These are phyloP conservation scores for Xylaria sp. DNA, from an alignment of 2,329 filamentous ascomycete species.

Conservation along the genomic window DNA sequence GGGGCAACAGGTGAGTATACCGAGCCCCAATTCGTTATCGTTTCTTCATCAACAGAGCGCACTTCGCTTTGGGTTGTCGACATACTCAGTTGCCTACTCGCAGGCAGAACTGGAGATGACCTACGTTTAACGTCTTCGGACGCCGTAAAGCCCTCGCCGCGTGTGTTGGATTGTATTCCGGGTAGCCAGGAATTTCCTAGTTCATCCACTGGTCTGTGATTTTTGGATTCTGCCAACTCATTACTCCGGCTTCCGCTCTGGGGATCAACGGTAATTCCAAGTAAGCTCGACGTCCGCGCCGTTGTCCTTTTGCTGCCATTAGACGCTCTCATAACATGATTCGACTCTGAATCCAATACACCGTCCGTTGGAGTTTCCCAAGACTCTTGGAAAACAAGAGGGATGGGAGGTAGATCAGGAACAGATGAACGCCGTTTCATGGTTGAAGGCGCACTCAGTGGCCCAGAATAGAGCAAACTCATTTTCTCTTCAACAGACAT, in stretches of 20 bases:
- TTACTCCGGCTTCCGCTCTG: conserved; percentile 45
- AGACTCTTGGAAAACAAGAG: conserved; percentile 45
- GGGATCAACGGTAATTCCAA: conserved; percentile 51
- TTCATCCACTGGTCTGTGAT: conserved; percentile 46
- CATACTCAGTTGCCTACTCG: conserved; percentile 49
- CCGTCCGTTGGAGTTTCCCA: conserved; percentile 38
- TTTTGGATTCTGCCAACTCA: not conserved
- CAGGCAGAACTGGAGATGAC: conserved; percentile 62
- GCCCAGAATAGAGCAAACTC: conserved; percentile 58
- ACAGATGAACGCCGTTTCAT: conserved; percentile 53
- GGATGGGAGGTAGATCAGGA: conserved; percentile 56
- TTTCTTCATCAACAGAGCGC: conserved; percentile 54
- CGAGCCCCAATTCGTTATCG: conserved; percentile 59
- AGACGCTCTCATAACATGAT: conserved; percentile 41
- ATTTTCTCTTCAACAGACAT: conserved; percentile 70
- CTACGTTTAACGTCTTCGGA: conserved; percentile 53
- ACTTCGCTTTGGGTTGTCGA: conserved; percentile 52
- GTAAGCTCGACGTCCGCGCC: conserved; percentile 53
- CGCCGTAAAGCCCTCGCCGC: conserved; percentile 25
- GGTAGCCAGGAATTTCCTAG: conserved; percentile 53
- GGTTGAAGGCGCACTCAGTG: conserved; percentile 44
- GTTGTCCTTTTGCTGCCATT: conserved; percentile 52
- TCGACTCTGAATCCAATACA: conserved; percentile 43
- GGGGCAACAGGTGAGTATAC: conserved; percentile 60
- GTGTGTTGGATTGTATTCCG: conserved; percentile 43